These are phyloP conservation scores for Microbotryum violaceum DNA, from an alignment of 1,284 basidiomycete species.

Conservation along the genomic window DNA sequence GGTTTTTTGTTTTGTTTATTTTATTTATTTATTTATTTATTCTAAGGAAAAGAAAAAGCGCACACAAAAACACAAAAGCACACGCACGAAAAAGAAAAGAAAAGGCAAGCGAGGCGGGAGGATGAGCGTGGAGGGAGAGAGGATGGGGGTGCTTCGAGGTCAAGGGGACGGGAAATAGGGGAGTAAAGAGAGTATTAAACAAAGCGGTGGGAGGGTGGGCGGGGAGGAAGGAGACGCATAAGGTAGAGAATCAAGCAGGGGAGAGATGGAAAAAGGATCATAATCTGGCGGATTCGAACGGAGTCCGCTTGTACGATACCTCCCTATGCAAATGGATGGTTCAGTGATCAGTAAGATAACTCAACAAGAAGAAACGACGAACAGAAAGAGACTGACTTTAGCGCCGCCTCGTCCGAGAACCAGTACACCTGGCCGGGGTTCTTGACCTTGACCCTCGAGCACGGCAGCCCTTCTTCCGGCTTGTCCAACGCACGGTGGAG, in stretches of 20 bases:
- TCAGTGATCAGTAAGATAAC: not conserved
- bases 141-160: not conserved
- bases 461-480: conserved; percentile 71
- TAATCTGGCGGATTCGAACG: conserved; percentile 29
- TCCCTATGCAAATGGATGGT: conserved; percentile 39
- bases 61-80: too few species aligned
- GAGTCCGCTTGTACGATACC: conserved; percentile 50
- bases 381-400: conserved; percentile 11
- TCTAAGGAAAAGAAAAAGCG: too few species aligned
- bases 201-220: not conserved
- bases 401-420: conserved; percentile 80
- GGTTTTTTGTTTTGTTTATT: too few species aligned
- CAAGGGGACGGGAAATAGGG: not conserved
- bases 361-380: not conserved
- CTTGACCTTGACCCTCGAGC: conserved; percentile 69
- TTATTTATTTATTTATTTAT: too few species aligned
- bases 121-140: not conserved
- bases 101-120: not conserved
- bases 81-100: not conserved
- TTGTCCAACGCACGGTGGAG: conserved; percentile 68
- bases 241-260: not conserved
- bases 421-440: conserved; percentile 79
- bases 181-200: not conserved
- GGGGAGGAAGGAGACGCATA: not conserved
- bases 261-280: not conserved